phyloP scores from a whole-genome alignment of 78 protist species.

The Bodo saltans region DNA sequence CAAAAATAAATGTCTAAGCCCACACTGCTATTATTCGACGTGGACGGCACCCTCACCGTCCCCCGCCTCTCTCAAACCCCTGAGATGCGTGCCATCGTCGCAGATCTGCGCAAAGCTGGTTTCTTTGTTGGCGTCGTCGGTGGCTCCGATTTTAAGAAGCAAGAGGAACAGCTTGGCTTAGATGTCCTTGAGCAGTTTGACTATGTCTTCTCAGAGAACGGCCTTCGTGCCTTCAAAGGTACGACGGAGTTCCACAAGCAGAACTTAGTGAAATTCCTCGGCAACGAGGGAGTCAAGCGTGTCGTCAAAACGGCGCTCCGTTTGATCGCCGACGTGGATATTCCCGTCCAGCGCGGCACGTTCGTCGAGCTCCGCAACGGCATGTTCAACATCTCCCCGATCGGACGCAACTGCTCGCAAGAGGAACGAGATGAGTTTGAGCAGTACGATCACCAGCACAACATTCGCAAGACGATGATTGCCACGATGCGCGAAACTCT shows the following conservation, averaged over 20 bases:
- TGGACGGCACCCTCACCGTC: constrained; percentile 95
- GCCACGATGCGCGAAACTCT: constrained; percentile 59
- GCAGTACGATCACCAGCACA: constrained; percentile 72
- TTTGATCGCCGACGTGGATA: constrained; percentile 74
- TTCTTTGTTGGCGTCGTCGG: constrained; percentile 92
- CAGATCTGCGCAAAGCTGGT: constrained; percentile 46
- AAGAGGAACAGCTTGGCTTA: constrained; percentile 84
- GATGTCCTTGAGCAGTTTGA: constrained; percentile 52
- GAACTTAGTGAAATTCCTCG: constrained; percentile 53
- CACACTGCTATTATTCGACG: constrained; percentile 89
- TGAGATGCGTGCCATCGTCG: constrained; percentile 59
- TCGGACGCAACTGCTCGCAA: constrained; percentile 95
- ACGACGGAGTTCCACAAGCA: constrained; percentile 15
- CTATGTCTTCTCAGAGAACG: constrained; percentile 94
- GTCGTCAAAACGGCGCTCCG: constrained; percentile 70
- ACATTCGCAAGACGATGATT: constrained; percentile 78
- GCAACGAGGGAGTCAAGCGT: constrained; percentile 72
- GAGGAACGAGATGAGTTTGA: constrained; percentile 89
- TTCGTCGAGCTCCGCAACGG: constrained; percentile 87
- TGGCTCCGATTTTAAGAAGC: constrained; percentile 92
- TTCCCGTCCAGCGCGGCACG: constrained; percentile 75
- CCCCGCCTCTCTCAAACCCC: constrained; percentile 60
- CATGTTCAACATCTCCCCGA: constrained; percentile 97
- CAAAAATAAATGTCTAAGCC: not conserved
- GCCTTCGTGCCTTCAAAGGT: constrained; percentile 84